Evolutionary conservation across 306 rosid species (phyloP).

Genomic region (Pterocarpus santalinus): DNA sequence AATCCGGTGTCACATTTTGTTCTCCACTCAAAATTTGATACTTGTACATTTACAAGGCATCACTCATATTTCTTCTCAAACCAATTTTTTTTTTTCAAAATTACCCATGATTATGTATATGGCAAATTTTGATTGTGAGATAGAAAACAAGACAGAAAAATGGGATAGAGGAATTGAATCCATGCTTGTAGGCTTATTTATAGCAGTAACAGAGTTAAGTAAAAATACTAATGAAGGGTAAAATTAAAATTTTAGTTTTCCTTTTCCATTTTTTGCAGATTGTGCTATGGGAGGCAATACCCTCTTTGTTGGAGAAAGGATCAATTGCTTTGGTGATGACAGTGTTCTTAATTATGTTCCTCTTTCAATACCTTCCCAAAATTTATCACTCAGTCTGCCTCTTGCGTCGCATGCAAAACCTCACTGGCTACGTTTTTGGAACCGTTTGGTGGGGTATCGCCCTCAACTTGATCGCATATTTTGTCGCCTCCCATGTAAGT

Average conservation of each 20-base stretch:
- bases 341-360: constrained; percentile 71
- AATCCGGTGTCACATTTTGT: too few species aligned
- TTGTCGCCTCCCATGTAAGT: constrained; percentile 97
- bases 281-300: constrained; percentile 81
- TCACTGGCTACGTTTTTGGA: constrained; percentile 84
- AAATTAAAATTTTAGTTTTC: neutral
- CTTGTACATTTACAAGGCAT: too few species aligned
- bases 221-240: too few species aligned
- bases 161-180: too few species aligned
- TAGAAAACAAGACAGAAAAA: too few species aligned
- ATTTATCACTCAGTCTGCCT: constrained; percentile 81
- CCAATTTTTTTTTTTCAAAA: too few species aligned
- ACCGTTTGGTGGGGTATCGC: constrained; percentile 99
- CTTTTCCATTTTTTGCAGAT: constrained; percentile 53
- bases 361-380: constrained; percentile 91
- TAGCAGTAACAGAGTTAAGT: too few species aligned
- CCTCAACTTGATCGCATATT: constrained; percentile 89
- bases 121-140: too few species aligned
- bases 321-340: constrained; percentile 74
- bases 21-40: too few species aligned
- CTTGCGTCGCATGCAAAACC: constrained; percentile 85
- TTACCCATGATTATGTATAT: too few species aligned
- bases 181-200: too few species aligned
- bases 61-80: too few species aligned
- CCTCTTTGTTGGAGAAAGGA: constrained; percentile 72